These are phyloP conservation scores for Phytopythium delawarense DNA, from an alignment of 352 stramenopile species.

Conservation along the genomic window DNA sequence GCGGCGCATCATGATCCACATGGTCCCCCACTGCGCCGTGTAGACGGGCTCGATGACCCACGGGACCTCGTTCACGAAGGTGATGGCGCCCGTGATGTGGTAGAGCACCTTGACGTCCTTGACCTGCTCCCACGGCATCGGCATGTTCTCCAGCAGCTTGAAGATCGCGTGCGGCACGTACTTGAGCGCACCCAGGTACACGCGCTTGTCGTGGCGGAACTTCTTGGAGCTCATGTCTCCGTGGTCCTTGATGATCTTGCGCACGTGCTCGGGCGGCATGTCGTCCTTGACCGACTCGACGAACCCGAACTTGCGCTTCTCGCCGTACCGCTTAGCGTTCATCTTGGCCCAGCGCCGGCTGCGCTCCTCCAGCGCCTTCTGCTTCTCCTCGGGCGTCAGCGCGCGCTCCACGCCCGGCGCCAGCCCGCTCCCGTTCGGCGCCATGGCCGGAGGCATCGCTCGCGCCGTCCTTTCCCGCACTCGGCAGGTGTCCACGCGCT, in stretches of 20 bases:
- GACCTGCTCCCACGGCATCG: slow-evolving; percentile 99
- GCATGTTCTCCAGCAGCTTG: slow-evolving; percentile 99
- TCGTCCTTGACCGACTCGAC: slow-evolving; percentile 91
- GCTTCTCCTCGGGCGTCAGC: slow-evolving; percentile 47
- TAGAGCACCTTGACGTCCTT: slow-evolving; percentile 99
- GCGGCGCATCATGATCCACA: slow-evolving; percentile 99
- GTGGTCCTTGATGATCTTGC: slow-evolving; percentile 99
- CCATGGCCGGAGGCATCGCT: not conserved
- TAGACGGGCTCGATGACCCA: slow-evolving; percentile 99
- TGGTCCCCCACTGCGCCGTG: slow-evolving; percentile 99
- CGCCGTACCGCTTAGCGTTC: slow-evolving; percentile 93
- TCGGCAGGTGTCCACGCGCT: not conserved
- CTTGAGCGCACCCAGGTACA: slow-evolving; percentile 99
- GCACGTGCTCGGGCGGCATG: slow-evolving; percentile 96
- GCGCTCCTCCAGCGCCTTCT: slow-evolving; percentile 72
- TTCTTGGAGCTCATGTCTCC: slow-evolving; percentile 99
- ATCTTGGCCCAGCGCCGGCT: slow-evolving; percentile 83
- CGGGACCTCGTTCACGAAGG: slow-evolving; percentile 99
- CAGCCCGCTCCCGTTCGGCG: slow-evolving; percentile 10
- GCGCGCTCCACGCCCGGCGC: slow-evolving; percentile 8
- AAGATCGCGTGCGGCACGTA: slow-evolving; percentile 99
- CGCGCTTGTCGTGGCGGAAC: slow-evolving; percentile 98
- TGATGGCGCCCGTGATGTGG: slow-evolving; percentile 99
- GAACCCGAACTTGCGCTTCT: slow-evolving; percentile 93
- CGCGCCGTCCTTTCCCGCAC: not conserved